Evolutionary conservation across 345 rosid species (phyloP).

Genomic region (Leavenworthia alabamica): DNA sequence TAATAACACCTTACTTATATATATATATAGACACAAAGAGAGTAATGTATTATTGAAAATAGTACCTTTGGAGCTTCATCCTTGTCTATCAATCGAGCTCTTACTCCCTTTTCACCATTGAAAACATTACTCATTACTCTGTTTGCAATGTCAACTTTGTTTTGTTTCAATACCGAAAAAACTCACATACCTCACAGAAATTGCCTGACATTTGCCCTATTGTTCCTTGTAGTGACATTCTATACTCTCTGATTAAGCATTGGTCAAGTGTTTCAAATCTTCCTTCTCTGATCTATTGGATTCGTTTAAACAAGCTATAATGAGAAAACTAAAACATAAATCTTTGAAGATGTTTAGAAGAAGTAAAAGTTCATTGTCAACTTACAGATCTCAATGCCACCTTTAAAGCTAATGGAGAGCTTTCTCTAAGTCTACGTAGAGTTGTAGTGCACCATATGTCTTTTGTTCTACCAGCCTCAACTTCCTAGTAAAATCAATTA

Average conservation of each 20-base stretch:
- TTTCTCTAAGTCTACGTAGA: slow-evolving; percentile 57
- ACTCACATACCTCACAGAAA: slow-evolving; percentile 61
- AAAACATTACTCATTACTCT: neutral
- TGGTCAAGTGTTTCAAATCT: slow-evolving; percentile 76
- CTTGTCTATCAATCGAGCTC: slow-evolving; percentile 79
- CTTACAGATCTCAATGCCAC: slow-evolving; percentile 89
- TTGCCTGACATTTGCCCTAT: slow-evolving; percentile 47
- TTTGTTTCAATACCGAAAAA: neutral
- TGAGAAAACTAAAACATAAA: too few relatives aligned
- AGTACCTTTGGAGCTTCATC: slow-evolving; percentile 79
- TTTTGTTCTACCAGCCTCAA: slow-evolving; percentile 46
- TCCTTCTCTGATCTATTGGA: slow-evolving; percentile 67
- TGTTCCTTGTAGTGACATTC: slow-evolving; percentile 71
- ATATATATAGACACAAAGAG: neutral
- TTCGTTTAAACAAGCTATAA: slow-evolving; percentile 1
- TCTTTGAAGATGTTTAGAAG: neutral
- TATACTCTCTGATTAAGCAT: slow-evolving; percentile 72
- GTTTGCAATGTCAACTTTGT: neutral
- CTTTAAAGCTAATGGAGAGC: slow-evolving; percentile 88
- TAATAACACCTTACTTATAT: neutral
- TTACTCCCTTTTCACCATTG: slow-evolving; percentile 54
- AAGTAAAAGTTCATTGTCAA: slow-evolving; percentile 10
- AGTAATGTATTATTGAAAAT: neutral
- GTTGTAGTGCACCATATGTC: slow-evolving; percentile 66
- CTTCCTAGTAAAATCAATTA: slow-evolving; percentile 38